A percentile compares a stretch with the other conserved stretches of the same genome.
Conservation (phyloP, 331 rosid genomes). For the Cydonia oblonga region DNA sequence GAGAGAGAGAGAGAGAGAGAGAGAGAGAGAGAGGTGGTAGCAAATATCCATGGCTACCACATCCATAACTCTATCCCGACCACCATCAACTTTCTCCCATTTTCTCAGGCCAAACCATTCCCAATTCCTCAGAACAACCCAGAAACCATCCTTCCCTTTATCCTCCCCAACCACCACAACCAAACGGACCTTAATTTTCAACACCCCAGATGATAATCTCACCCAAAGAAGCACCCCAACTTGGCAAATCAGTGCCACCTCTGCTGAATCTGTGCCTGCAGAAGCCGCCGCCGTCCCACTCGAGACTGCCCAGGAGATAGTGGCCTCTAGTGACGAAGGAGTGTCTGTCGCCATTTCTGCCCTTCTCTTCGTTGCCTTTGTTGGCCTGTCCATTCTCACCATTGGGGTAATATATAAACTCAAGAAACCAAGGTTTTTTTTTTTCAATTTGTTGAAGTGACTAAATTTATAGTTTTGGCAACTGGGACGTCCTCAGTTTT, state of each 20-base stretch:
- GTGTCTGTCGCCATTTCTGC: conserved; percentile 32
- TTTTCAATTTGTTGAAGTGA: background rate
- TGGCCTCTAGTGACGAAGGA: conserved; percentile 28
- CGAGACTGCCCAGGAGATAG: conserved; percentile 43
- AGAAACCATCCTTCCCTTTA: conserved; percentile 6
- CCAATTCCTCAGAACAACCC: conserved; percentile 11
- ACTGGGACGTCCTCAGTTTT: background rate
- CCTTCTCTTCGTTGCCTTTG: conserved; percentile 64
- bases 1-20: conserved; percentile 3
- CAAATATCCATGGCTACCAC: conserved; percentile 47
- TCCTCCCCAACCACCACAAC: conserved; percentile 9
- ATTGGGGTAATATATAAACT: conserved; percentile 47
- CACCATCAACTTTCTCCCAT: conserved; percentile 26
- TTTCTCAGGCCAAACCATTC: conserved; percentile 6
- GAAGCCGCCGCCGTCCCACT: conserved; percentile 20
- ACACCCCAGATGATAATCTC: conserved; percentile 10
- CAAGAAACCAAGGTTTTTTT: background rate
- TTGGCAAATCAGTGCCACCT: conserved; percentile 23
- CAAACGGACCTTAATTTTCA: conserved; percentile 10
- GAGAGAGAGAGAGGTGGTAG: conserved; percentile 10
- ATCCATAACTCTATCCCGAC: conserved; percentile 29
- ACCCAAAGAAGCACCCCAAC: conserved; percentile 2
- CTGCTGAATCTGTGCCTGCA: conserved; percentile 27
- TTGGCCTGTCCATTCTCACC: conserved; percentile 62
- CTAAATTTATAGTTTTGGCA: background rate